Percentiles rank a stretch among this genome's conserved stretches.
phyloP scores from a whole-genome alignment of 441 rosid species.

The Pelargonium cotyledonis region DNA sequence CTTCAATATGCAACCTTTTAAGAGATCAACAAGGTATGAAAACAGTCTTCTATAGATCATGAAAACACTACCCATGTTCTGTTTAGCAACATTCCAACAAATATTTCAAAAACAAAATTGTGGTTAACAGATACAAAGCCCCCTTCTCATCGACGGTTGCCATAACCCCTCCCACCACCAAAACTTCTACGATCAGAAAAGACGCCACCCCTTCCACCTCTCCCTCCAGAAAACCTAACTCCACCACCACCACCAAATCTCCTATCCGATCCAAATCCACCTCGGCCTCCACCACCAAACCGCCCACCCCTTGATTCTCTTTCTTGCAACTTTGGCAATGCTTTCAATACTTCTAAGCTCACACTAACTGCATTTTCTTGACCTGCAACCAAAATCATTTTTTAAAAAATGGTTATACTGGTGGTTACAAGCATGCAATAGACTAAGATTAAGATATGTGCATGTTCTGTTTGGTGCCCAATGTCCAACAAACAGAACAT shows the following conservation, averaged over 20 bases:
- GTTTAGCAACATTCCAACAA: neutral
- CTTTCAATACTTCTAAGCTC: constrained; percentile 55
- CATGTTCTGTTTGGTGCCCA: too few relatives aligned
- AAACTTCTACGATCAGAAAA: constrained; percentile 35
- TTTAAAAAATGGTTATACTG: neutral
- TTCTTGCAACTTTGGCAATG: constrained; percentile 72
- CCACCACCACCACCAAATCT: constrained; percentile 23
- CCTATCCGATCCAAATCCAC: constrained; percentile 30
- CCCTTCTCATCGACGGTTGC: constrained; percentile 33
- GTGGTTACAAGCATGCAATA: neutral
- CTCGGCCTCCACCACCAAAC: constrained; percentile 38
- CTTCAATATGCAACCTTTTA: too few relatives aligned
- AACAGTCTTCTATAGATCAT: too few relatives aligned
- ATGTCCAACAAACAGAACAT: neutral
- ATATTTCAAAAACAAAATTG: neutral
- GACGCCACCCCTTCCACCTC: constrained; percentile 45
- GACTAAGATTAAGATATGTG: neutral
- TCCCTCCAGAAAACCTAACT: constrained; percentile 34
- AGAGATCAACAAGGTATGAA: too few relatives aligned
- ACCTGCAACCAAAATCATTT: constrained; percentile 30
- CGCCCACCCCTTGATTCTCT: constrained; percentile 57
- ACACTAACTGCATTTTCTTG: constrained; percentile 60
- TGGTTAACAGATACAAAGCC: neutral
- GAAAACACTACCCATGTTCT: neutral
- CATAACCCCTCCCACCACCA: constrained; percentile 34